Conservation (phyloP, 257 asterid genomes). For the Nicotiana knightiana region DNA sequence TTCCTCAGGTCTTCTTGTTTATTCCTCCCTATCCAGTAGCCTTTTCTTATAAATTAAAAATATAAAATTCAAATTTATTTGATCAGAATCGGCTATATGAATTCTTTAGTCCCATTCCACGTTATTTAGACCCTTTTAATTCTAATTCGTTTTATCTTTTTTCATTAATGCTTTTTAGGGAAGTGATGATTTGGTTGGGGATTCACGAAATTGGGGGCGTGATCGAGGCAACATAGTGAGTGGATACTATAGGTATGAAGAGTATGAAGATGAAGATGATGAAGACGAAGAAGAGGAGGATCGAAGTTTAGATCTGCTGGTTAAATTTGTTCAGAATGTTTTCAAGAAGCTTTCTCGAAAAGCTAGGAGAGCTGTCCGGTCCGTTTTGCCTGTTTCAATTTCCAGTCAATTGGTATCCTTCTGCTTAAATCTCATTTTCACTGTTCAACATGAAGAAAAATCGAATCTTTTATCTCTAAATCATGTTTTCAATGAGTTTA, state of each 20-base stretch:
- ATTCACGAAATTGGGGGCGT: constrained; percentile 41
- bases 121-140: not conserved
- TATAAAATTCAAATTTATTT: too few relatives aligned
- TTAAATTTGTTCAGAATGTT: constrained; percentile 76
- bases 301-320: constrained; percentile 75
- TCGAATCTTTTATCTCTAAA: not conserved
- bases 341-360: constrained; percentile 74
- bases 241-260: constrained; percentile 44
- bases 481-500: not conserved
- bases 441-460: not conserved
- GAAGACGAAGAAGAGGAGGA: constrained; percentile 84
- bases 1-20: constrained; percentile 19
- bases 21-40: not conserved
- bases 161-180: constrained; percentile 16
- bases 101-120: too few relatives aligned
- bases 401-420: constrained; percentile 61
- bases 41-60: not conserved
- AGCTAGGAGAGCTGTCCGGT: constrained; percentile 85
- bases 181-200: constrained; percentile 24
- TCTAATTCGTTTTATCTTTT: not conserved
- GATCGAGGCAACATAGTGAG: constrained; percentile 38
- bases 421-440: not conserved
- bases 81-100: not conserved
- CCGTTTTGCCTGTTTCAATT: constrained; percentile 74
- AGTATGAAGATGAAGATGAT: constrained; percentile 55